Evolutionary conservation across 169 alveolate species (phyloP).

Genomic region (Amoebophrya sp.): DNA sequence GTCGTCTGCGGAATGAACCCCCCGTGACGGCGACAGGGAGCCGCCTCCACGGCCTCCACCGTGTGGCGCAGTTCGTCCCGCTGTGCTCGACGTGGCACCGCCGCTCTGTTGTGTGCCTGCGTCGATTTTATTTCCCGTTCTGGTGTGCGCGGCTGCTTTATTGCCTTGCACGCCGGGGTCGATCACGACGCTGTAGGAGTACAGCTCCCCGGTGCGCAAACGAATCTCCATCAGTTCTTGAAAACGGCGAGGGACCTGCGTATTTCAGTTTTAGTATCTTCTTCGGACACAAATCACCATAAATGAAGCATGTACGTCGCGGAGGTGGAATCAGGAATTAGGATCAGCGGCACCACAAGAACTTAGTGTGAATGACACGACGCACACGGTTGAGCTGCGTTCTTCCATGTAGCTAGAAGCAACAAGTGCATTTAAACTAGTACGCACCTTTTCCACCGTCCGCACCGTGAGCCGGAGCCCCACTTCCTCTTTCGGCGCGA

Average conservation of each 20-base stretch:
- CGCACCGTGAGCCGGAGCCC: background rate
- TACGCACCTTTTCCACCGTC: background rate
- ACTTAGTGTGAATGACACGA: no score
- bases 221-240: background rate
- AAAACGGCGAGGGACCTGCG: background rate
- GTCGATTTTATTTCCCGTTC: background rate
- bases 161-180: background rate
- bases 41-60: background rate
- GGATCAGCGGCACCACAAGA: no score
- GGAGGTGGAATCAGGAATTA: no score
- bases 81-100: background rate
- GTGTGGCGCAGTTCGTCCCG: background rate
- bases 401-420: no score
- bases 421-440: no score
- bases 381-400: no score
- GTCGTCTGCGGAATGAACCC: background rate
- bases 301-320: no score
- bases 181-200: background rate
- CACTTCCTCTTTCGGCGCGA: background rate
- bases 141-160: background rate
- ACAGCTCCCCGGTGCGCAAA: background rate
- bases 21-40: no score
- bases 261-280: no score
- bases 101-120: background rate
- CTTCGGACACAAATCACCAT: no score